Base-by-base conservation (phyloP, 192 early-diverging fungal genomes). In the Coemansia sp. region DNA sequence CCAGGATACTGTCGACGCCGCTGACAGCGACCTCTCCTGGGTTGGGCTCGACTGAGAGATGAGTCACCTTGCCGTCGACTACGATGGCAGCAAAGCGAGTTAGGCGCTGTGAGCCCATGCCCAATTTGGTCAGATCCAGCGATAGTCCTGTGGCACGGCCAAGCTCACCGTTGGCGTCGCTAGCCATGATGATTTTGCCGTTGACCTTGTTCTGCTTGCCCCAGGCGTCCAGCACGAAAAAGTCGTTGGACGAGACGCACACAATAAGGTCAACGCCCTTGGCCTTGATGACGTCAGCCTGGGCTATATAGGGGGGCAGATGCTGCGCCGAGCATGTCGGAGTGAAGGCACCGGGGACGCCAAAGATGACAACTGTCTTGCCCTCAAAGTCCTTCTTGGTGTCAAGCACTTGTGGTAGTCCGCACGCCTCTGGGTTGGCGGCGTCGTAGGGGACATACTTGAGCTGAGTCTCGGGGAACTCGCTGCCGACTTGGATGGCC, bases 131-230 rank as follows among this genome's bases (percentile, higher is more conserved):
- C 32, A 89, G 72, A 39, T 90, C 90, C 65, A 76, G 48, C 12
- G 70, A 54, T 12, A 93, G 83, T 7, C 91, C 91, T 8, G 89
- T 82, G 10, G 86, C 84, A 19, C 74, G 77, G 35, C 82, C 79
- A 29, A 90, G 89, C 0, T 82, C 83, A 34, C 81, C 87, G 67
- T 86, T 88, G 35, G 86, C 90, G 59, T 93, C 91, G 22, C 88
- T 84, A 43, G 87, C 85, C 87, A 93, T 87, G 61, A 68, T 54
- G 40, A 81, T 73, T 55, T 59, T 64, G 67, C 58, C 63, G 19
- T 66, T 22, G 63, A 71, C 72, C 52, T 53, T 56, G 46, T 70
- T 41, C 26, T 55, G 37, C 63, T 74, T 74, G 32, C 66, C 83
- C 85, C 85, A 83, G 35, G 84, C 80, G 18, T 79, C 74, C 71